Evolutionary conservation across 495 filamentous ascomycete species (phyloP).

Genomic region (Neurospora pannonica): DNA sequence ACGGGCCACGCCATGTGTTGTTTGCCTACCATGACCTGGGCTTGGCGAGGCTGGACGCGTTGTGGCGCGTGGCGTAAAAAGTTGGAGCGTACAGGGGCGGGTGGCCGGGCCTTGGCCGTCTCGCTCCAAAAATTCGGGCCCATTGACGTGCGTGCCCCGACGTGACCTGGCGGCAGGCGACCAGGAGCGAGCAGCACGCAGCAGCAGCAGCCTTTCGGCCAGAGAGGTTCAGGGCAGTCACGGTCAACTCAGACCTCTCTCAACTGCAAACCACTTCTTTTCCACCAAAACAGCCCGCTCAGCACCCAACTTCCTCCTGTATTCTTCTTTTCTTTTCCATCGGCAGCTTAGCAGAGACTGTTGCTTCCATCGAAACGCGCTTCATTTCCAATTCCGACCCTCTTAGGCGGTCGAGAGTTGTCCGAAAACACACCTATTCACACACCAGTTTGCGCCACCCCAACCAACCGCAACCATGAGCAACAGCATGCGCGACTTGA

Average conservation of each 20-base stretch:
- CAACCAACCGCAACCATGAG: slow-evolving; percentile 46
- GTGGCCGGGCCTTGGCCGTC: neutral
- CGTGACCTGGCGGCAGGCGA: neutral
- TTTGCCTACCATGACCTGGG: neutral
- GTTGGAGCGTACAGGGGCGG: neutral
- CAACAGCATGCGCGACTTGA: slow-evolving; percentile 55
- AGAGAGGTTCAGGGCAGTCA: neutral
- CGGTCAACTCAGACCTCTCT: neutral
- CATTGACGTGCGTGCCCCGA: neutral
- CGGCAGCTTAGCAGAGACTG: neutral
- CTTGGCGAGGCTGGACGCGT: slow-evolving; percentile 13
- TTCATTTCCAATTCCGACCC: neutral
- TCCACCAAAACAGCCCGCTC: neutral
- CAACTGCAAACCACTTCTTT: neutral
- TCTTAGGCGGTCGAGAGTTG: neutral
- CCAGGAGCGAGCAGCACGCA: neutral
- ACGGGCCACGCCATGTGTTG: neutral
- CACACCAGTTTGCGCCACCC: neutral
- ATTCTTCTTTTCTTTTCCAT: neutral
- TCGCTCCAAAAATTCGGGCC: slow-evolving; percentile 14
- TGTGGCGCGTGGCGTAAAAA: slow-evolving; percentile 3
- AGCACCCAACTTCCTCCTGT: neutral
- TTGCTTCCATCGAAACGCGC: neutral
- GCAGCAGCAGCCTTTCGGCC: neutral
- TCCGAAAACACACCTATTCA: neutral